Percentiles rank a stretch among this genome's conserved stretches.
Evolutionary conservation across 352 stramenopile genomes (phyloP).

Genomic region (Phytophthora constricta): DNA sequence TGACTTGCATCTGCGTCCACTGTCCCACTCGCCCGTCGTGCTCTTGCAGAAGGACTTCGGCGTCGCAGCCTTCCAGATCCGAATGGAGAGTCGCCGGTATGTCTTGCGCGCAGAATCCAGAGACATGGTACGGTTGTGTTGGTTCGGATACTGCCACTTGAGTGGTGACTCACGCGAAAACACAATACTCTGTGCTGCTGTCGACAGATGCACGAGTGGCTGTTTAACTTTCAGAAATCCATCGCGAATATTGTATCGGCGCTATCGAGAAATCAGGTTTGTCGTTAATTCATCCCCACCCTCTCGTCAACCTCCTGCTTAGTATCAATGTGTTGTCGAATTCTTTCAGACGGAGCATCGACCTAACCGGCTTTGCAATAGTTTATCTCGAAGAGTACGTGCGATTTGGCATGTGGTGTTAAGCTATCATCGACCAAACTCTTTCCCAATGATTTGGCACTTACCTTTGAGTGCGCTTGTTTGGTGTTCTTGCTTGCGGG

Average conservation of each 20-base stretch:
- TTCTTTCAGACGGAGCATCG: conserved; percentile 51
- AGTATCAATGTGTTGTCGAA: conserved; percentile 16
- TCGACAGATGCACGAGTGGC: conserved; percentile 90
- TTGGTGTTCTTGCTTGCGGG: conserved; percentile 15
- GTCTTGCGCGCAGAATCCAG: conserved; percentile 83
- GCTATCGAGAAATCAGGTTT: conserved; percentile 71
- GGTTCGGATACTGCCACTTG: neutral
- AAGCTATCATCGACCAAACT: neutral
- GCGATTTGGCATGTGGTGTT: neutral
- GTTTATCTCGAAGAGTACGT: conserved; percentile 70
- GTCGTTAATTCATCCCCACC: neutral
- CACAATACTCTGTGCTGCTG: too few species aligned
- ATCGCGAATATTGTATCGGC: conserved; percentile 88
- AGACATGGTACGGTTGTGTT: conserved; percentile 61
- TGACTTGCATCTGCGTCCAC: conserved; percentile 32
- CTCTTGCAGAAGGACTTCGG: conserved; percentile 83
- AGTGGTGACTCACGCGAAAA: neutral
- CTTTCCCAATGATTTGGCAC: conserved; percentile 13
- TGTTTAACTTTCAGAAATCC: conserved; percentile 91
- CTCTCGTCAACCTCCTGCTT: neutral
- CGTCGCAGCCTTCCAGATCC: conserved; percentile 83
- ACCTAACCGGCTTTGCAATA: conserved; percentile 56
- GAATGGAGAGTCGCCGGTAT: conserved; percentile 75
- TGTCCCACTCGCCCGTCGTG: conserved; percentile 11
- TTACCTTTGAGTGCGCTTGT: conserved; percentile 23